Conservation (phyloP, 2,329 filamentous ascomycete genomes). For the Pezicula radicicola region DNA sequence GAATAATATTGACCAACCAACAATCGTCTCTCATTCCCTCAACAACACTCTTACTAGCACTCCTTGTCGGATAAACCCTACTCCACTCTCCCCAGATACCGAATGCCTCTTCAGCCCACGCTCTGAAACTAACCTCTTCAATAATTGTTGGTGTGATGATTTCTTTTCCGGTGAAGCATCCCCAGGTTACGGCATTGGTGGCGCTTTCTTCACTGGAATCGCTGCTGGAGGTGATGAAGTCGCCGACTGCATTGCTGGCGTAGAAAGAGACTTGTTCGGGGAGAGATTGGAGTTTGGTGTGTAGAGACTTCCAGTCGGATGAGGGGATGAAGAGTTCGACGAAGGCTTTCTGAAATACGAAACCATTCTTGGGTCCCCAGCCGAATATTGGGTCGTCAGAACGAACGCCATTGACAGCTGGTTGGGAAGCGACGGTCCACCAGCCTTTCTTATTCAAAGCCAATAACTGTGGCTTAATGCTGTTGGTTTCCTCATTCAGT, state of each 20-base stretch:
- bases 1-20: slow-evolving; percentile 90
- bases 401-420: slow-evolving; percentile 81
- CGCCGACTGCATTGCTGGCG: slow-evolving; percentile 74
- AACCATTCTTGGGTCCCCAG: slow-evolving; percentile 90
- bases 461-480: slow-evolving; percentile 74
- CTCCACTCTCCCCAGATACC: slow-evolving; percentile 95
- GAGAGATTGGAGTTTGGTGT: slow-evolving; percentile 57
- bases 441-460: slow-evolving; percentile 77
- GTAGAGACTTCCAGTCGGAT: slow-evolving; percentile 67
- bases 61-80: slow-evolving; percentile 70
- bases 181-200: slow-evolving; percentile 96
- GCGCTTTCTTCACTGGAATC: slow-evolving; percentile 45
- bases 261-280: slow-evolving; percentile 79
- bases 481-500: slow-evolving; percentile 76
- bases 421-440: slow-evolving; percentile 97
- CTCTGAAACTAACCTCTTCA: slow-evolving; percentile 88
- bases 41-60: slow-evolving; percentile 69
- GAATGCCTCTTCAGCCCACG: slow-evolving; percentile 95
- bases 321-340: slow-evolving; percentile 90
- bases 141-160: slow-evolving; percentile 97
- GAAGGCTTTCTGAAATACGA: slow-evolving; percentile 97
- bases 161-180: slow-evolving; percentile 91
- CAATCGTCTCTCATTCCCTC: slow-evolving; percentile 63
- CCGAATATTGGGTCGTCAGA: slow-evolving; percentile 80
- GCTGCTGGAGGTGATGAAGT: slow-evolving; percentile 64